Evolutionary conservation across 805 yeast genomes (phyloP), one percentile per base, ranked within the genome.

Genomic region (Kazachstania africana): DNA sequence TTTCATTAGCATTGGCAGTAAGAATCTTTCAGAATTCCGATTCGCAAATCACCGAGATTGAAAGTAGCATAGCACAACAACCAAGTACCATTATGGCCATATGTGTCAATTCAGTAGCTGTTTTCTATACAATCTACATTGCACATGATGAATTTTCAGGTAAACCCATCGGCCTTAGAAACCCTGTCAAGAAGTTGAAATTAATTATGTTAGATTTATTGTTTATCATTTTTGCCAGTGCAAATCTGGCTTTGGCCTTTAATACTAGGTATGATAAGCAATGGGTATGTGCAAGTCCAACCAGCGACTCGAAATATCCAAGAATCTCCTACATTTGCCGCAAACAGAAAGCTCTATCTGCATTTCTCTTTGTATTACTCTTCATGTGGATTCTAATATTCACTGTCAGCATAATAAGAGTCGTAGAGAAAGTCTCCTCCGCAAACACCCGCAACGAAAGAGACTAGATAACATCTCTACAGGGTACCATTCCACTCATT

Each of bases 21-120:
- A 55, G 76, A 28, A 72, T 83, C 33, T 72, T 65, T 49, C 43
- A 55, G 32, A 50, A 61, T 37, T 57, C 70, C 4, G 28, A 31
- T 19, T 31, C 35, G 12, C 13, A 31, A 12, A 33, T 34, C 18
- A 19, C 38, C 5, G 16, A 36, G 8, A 39, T 40, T 8, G 27
- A 39, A 1, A 37, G 39, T 4, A 49, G 59, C 9, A 56, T 82
- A 6, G 62, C 68, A 6, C 94, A 81, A 49, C 85, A 81, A 47
- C 79, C 98, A 12, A 78, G 94, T 44, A 82, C 97, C 0, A 75
- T 87, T 27, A 84, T 91, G 94, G 91, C 96, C 3, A 69, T 91
- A 2, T 75, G 75, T 32, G 94, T 88, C 4, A 88, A 85, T 47
- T 62, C 83, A 18, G 63, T 75, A 38, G 94, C 95, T 3, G 57